phyloP scores from a whole-genome alignment of 1,284 basidiomycete species.

The Phylloboletellus chloephorus region DNA sequence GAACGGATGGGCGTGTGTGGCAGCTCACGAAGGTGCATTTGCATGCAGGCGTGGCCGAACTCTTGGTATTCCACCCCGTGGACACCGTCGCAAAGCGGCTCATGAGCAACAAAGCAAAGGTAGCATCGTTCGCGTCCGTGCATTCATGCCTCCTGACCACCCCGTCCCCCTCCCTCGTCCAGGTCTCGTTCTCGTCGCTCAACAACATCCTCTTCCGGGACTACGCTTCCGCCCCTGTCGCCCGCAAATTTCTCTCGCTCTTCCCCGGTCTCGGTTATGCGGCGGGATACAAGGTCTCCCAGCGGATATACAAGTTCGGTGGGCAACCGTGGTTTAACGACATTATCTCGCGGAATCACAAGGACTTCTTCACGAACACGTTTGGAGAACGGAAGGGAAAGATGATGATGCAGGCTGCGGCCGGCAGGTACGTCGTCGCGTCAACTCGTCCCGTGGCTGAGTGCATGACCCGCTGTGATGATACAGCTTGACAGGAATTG shows the following conservation, averaged over 20 bases:
- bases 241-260: slow-evolving; percentile 79
- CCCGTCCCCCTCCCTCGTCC: background rate
- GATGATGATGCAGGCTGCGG: slow-evolving; percentile 92
- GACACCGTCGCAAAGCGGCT: slow-evolving; percentile 96
- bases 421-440: slow-evolving; percentile 66
- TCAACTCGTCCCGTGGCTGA: background rate
- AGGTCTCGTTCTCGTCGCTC: slow-evolving; percentile 63
- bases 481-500: slow-evolving; percentile 85
- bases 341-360: slow-evolving; percentile 75
- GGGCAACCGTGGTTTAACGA: slow-evolving; percentile 98
- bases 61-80: slow-evolving; percentile 86
- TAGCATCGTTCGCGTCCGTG: slow-evolving; percentile 23
- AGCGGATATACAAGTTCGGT: slow-evolving; percentile 97
- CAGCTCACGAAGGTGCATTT: slow-evolving; percentile 2
- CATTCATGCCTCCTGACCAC: background rate
- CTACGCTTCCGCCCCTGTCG: slow-evolving; percentile 64
- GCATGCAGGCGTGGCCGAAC: slow-evolving; percentile 81
- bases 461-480: slow-evolving; percentile 7
- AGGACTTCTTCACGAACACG: slow-evolving; percentile 68
- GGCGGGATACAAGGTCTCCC: slow-evolving; percentile 93
- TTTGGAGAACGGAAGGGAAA: slow-evolving; percentile 98
- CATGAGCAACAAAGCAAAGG: slow-evolving; percentile 94
- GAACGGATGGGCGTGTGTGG: background rate
- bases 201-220: slow-evolving; percentile 86
- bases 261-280: slow-evolving; percentile 99